These are phyloP conservation scores for Eucalyptus grandis DNA, from an alignment of 345 rosid species.

Conservation along the genomic window DNA sequence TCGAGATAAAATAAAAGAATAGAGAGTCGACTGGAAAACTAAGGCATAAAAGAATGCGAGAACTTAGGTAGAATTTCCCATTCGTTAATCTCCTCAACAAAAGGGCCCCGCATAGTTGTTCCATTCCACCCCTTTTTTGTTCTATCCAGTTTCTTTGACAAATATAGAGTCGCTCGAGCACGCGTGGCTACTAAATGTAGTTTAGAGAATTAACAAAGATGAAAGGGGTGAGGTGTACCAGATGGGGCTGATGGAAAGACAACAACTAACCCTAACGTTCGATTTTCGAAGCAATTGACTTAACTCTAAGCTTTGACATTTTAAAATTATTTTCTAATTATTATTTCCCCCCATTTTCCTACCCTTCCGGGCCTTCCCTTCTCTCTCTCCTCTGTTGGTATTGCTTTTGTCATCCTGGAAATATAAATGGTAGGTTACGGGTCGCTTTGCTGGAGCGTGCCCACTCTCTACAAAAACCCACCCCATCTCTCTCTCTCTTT, in stretches of 20 bases:
- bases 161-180: background rate
- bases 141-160: background rate
- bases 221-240: background rate
- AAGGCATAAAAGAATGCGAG: background rate
- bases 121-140: background rate
- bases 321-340: background rate
- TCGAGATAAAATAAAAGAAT: background rate
- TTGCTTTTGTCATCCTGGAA: background rate
- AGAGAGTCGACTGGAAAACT: background rate
- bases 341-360: background rate
- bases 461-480: background rate
- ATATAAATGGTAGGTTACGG: background rate
- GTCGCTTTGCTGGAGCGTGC: constrained; percentile 2
- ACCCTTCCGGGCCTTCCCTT: background rate
- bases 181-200: background rate
- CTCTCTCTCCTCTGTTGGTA: background rate
- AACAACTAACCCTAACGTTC: background rate
- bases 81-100: background rate
- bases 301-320: background rate
- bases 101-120: background rate
- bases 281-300: background rate
- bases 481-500: background rate
- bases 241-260: background rate
- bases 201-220: background rate
- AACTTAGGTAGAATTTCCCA: background rate